Conservation (phyloP, 2,329 filamentous ascomycete species). For the Trichoderma simmonsii region DNA sequence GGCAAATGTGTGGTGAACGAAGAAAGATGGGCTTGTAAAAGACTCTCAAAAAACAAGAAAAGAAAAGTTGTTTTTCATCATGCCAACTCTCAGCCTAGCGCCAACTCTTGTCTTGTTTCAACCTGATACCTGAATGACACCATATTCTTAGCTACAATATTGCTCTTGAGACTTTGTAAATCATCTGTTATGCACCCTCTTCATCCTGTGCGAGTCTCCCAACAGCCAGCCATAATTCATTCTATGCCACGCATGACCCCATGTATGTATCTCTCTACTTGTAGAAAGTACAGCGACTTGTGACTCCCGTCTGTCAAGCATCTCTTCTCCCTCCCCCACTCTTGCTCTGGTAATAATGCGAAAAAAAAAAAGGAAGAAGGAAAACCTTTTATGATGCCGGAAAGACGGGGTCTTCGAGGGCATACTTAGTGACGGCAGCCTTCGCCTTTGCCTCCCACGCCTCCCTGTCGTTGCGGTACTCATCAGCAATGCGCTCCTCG, state of each 20-base stretch:
- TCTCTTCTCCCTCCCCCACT: neutral
- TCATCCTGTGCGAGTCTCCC: neutral
- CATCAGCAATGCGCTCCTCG: slow-evolving; percentile 80
- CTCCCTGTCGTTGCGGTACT: slow-evolving; percentile 66
- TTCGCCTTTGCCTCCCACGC: slow-evolving; percentile 73
- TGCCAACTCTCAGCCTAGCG: neutral
- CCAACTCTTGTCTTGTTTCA: neutral
- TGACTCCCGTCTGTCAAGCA: neutral
- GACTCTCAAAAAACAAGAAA: neutral
- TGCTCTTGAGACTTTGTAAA: neutral
- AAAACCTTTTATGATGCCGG: slow-evolving; percentile 20
- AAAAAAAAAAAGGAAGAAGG: too few relatives aligned
- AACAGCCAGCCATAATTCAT: neutral
- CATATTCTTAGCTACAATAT: neutral
- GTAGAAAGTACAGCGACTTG: neutral
- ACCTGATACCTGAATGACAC: neutral
- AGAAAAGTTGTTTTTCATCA: neutral
- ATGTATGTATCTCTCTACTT: neutral
- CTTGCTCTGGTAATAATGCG: too few relatives aligned
- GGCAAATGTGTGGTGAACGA: too few relatives aligned
- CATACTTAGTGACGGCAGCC: slow-evolving; percentile 72
- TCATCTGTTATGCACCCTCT: neutral
- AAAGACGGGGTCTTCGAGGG: slow-evolving; percentile 45
- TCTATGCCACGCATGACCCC: neutral
- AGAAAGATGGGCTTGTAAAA: neutral